These are phyloP conservation scores for Cercophora newfieldiana DNA, from an alignment of 495 filamentous ascomycete species.

Conservation along the genomic window DNA sequence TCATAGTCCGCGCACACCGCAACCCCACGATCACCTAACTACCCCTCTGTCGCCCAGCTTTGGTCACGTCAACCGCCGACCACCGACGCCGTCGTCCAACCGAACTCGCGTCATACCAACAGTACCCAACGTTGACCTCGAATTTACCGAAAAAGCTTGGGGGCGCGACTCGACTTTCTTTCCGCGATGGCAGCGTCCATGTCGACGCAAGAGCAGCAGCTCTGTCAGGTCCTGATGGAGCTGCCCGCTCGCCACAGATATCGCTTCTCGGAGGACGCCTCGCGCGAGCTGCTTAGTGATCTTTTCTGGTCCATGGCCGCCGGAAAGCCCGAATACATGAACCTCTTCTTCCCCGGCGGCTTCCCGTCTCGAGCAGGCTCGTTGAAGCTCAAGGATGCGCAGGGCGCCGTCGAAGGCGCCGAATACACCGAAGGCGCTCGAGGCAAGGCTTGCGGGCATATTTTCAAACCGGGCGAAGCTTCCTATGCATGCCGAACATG, in stretches of 20 bases:
- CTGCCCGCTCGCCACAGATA: slow-evolving; percentile 67
- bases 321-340: slow-evolving; percentile 68
- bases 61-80: background rate
- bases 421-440: slow-evolving; percentile 92
- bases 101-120: background rate
- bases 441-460: slow-evolving; percentile 96
- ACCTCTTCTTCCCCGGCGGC: slow-evolving; percentile 78
- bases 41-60: background rate
- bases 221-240: slow-evolving; percentile 73
- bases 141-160: slow-evolving; percentile 1
- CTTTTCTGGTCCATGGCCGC: slow-evolving; percentile 85
- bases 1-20: background rate
- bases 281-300: slow-evolving; percentile 66
- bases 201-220: slow-evolving; percentile 74
- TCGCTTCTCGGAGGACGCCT: slow-evolving; percentile 70
- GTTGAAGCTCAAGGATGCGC: slow-evolving; percentile 79
- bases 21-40: background rate
- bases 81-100: background rate
- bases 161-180: slow-evolving; percentile 4
- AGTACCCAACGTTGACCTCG: background rate
- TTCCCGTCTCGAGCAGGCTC: slow-evolving; percentile 51
- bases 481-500: slow-evolving; percentile 94
- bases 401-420: slow-evolving; percentile 88
- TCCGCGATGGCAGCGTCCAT: slow-evolving; percentile 47
- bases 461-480: slow-evolving; percentile 88